Evolutionary conservation across 177 flowering plant genomes (phyloP), one percentile per base, ranked within the genome.

Genomic region (Telopea speciosissima): DNA sequence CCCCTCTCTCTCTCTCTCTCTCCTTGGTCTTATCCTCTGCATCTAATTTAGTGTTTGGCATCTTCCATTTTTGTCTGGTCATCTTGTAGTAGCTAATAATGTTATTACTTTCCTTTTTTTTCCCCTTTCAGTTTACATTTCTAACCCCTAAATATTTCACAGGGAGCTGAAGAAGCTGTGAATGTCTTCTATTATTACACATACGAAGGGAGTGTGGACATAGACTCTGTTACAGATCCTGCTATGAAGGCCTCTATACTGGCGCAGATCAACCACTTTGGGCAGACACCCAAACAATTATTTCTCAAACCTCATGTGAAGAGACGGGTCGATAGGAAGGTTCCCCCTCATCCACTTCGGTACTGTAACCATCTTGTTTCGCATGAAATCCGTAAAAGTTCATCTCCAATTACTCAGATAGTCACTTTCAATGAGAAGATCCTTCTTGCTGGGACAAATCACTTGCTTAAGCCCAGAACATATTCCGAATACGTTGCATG

Each of bases 141-240:
- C 28, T 36, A 36, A 36, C 40, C 56, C 66, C 67, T 70, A 4
- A 10, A 68, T 44, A 45, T 45, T 68, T 33, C 52, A 61, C 86
- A 96, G 99, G 96, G 89, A 8, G 99, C 99, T 65, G 99, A 96
- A 76, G 98, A 93, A 77, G 92, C 99, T 66, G 89, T 89, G 5
- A 96, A 96, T 79, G 99, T 96, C 45, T 96, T 96, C 88, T 96
- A 96, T 74, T 97, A 96, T 72, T 96, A 96, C 75, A 96, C 99
- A 59, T 96, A 96, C 66, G 99, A 96, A 81, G 99, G 99, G 60
- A 96, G 86, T 70, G 99, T 96, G 74, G 99, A 96, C 74, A 93
- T 96, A 61, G 99, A 96, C 79, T 83, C 97, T 1, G 95, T 96
- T 56, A 82, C 89, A 40, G 99, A 96, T 79, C 93, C 99, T 73